Conservation (phyloP, 2,329 filamentous ascomycete genomes). For the Stagonosporopsis cucurbitacearum region DNA sequence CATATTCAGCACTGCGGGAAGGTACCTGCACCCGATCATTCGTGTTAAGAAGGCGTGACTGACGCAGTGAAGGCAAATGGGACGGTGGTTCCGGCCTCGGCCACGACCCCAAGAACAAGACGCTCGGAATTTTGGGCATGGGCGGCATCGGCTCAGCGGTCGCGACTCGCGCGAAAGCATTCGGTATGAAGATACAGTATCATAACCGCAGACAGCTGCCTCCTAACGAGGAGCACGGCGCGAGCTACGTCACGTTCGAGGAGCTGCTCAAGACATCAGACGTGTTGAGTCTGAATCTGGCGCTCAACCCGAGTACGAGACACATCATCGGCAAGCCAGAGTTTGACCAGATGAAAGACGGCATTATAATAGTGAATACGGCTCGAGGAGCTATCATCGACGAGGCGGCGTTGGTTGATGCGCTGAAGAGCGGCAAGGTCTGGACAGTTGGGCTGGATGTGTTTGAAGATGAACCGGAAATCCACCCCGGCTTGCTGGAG, state of each 20-base stretch:
- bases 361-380: constrained; percentile 64
- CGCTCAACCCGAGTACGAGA: constrained; percentile 58
- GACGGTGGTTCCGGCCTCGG: constrained; percentile 57
- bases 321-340: constrained; percentile 61
- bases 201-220: constrained; percentile 58
- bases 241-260: constrained; percentile 63
- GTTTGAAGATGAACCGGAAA: constrained; percentile 63
- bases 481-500: constrained; percentile 58
- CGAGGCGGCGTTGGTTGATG: constrained; percentile 61
- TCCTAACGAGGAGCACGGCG: constrained; percentile 52
- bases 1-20: constrained; percentile 55
- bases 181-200: constrained; percentile 66
- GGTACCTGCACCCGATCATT: constrained; percentile 30
- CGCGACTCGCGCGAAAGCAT: constrained; percentile 57
- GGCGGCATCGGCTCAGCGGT: constrained; percentile 64
- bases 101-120: constrained; percentile 61
- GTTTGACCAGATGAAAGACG: constrained; percentile 62
- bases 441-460: constrained; percentile 64
- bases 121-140: constrained; percentile 65
- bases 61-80: constrained; percentile 47
- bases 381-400: constrained; percentile 64
- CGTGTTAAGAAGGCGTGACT: constrained; percentile 9
- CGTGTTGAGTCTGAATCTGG: constrained; percentile 62
- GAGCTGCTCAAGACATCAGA: constrained; percentile 61
- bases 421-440: constrained; percentile 61